A percentile compares a stretch with the other conserved stretches of the same genome.
Conservation (phyloP, 164 flowering plant species). For the Annona cherimola region DNA sequence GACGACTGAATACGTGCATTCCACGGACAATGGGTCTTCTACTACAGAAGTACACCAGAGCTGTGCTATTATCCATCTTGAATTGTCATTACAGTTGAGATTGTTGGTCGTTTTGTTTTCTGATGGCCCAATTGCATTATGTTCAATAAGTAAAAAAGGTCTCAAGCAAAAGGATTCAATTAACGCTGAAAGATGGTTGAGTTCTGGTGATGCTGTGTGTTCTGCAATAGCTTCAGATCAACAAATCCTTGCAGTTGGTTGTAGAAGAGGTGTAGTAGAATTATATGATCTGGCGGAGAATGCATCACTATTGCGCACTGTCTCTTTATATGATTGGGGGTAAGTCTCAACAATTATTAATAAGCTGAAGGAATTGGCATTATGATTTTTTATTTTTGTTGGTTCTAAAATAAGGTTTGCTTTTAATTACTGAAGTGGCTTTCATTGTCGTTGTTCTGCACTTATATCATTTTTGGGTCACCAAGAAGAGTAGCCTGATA, state of each 20-base stretch:
- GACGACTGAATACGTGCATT: constrained; percentile 23
- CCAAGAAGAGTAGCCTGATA: neutral
- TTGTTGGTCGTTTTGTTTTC: constrained; percentile 62
- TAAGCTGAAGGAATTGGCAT: neutral
- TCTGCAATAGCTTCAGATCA: constrained; percentile 78
- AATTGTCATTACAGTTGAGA: constrained; percentile 60
- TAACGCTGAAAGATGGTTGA: constrained; percentile 59
- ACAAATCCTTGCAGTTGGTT: constrained; percentile 91
- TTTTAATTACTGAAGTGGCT: neutral
- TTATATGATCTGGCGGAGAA: constrained; percentile 77
- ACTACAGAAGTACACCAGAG: constrained; percentile 30
- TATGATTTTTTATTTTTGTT: neutral
- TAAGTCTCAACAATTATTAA: constrained; percentile 27
- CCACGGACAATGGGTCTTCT: constrained; percentile 51
- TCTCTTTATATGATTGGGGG: constrained; percentile 98
- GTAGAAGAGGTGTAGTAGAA: constrained; percentile 75
- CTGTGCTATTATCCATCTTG: constrained; percentile 59
- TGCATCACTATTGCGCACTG: constrained; percentile 64
- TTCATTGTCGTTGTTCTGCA: neutral
- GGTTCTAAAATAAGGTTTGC: neutral
- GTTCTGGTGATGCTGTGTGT: constrained; percentile 71
- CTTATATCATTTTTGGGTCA: neutral
- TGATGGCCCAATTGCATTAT: constrained; percentile 62
- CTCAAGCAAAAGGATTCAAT: constrained; percentile 62
- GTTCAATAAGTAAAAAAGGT: constrained; percentile 84